A percentile compares a stretch with the other conserved stretches of the same genome.
phyloP scores from a whole-genome alignment of 768 basidiomycete genomes.

The Agrocybe pediades region DNA sequence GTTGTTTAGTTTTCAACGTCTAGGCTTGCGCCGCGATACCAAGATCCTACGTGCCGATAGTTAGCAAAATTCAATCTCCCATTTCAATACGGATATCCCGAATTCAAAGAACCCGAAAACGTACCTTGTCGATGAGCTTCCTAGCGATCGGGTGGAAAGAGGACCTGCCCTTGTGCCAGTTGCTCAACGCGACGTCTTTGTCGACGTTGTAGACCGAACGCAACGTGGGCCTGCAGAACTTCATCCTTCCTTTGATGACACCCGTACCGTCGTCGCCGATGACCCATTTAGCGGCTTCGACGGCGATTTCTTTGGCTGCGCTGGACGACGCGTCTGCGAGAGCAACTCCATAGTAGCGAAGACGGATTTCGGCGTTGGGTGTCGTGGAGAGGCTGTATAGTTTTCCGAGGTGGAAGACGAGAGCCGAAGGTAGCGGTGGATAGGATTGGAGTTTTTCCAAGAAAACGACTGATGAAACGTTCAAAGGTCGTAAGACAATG shows the following conservation, averaged over 20 bases:
- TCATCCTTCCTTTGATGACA: constrained; percentile 78
- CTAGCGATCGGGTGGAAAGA: constrained; percentile 79
- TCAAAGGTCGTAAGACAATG: neutral
- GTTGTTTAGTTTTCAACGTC: too few species aligned
- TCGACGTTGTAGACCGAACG: constrained; percentile 56
- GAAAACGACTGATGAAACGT: constrained; percentile 64
- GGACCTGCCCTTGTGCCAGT: constrained; percentile 47
- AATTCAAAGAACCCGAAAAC: neutral
- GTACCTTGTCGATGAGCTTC: constrained; percentile 75
- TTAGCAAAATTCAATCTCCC: neutral
- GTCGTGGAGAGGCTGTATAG: constrained; percentile 52
- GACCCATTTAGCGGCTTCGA: constrained; percentile 66
- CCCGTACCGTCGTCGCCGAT: constrained; percentile 63
- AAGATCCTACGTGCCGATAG: constrained; percentile 8
- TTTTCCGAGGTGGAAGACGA: constrained; percentile 61
- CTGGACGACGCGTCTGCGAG: constrained; percentile 48
- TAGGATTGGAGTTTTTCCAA: constrained; percentile 76
- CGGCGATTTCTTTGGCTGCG: constrained; percentile 53
- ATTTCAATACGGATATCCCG: too few species aligned
- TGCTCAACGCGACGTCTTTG: constrained; percentile 47
- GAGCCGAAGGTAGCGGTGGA: constrained; percentile 55
- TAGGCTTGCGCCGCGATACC: constrained; percentile 10
- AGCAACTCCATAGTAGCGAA: constrained; percentile 77
- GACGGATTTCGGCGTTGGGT: constrained; percentile 74
- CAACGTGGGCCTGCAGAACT: constrained; percentile 78